A percentile compares a stretch with the other conserved stretches of the same genome.
phyloP scores from a whole-genome alignment of 306 rosid genomes.

The Medicago lupulina region DNA sequence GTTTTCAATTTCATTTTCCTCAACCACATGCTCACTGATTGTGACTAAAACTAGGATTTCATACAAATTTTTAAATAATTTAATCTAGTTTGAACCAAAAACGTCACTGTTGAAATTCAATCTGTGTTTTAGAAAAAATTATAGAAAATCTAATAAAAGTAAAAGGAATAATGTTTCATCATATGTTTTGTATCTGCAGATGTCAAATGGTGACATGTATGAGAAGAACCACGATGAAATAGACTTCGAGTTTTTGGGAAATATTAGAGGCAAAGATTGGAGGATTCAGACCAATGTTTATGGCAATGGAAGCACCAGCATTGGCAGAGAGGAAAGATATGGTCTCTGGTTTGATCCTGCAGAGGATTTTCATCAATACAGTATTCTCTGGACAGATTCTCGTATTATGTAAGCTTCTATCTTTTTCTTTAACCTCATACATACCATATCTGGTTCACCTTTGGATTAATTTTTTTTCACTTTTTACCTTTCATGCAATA shows the following conservation, averaged over 20 bases:
- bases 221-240: conserved; percentile 89
- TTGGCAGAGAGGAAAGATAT: conserved; percentile 93
- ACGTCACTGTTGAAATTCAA: conserved; percentile 8
- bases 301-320: conserved; percentile 90
- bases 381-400: conserved; percentile 86
- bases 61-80: neutral
- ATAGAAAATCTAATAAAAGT: neutral
- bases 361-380: conserved; percentile 82
- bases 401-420: conserved; percentile 74
- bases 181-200: conserved; percentile 55
- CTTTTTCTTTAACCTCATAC: conserved; percentile 6
- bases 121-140: neutral
- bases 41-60: neutral
- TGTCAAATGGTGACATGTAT: conserved; percentile 95
- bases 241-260: conserved; percentile 96
- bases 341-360: conserved; percentile 97
- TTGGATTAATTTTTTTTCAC: neutral
- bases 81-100: conserved; percentile 14
- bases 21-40: conserved; percentile 18
- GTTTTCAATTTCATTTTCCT: conserved; percentile 33
- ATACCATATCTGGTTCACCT: conserved; percentile 40
- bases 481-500: neutral
- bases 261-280: conserved; percentile 96
- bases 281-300: conserved; percentile 97
- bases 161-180: neutral